These are phyloP conservation scores for Spergularia marina DNA, from an alignment of 148 eudicot species.

Conservation along the genomic window DNA sequence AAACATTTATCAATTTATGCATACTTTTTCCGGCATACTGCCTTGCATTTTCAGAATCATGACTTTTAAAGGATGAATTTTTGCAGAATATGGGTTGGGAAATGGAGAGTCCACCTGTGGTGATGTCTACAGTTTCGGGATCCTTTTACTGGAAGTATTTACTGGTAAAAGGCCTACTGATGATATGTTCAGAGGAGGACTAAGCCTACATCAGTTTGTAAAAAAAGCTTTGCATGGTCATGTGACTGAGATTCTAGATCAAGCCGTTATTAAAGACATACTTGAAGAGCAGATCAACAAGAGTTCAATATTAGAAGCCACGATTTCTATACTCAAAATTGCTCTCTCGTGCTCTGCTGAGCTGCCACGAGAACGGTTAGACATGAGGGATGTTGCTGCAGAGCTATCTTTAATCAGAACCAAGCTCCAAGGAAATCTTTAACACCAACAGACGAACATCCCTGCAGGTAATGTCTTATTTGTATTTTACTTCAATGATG, in stretches of 20 bases:
- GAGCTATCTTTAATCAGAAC: slow-evolving; percentile 13
- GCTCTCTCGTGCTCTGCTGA: slow-evolving; percentile 16
- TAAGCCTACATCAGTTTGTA: slow-evolving; percentile 17
- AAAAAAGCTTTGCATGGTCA: slow-evolving; percentile 10
- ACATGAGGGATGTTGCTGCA: slow-evolving; percentile 5
- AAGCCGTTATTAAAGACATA: slow-evolving; percentile 4
- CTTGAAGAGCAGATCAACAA: neutral
- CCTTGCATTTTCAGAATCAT: neutral
- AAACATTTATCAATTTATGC: neutral
- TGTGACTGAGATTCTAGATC: slow-evolving; percentile 21
- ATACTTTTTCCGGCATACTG: neutral
- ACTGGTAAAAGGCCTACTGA: slow-evolving; percentile 29
- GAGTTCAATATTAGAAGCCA: neutral
- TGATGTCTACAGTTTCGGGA: slow-evolving; percentile 32
- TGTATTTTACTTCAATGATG: too few species aligned
- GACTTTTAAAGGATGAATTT: too few species aligned
- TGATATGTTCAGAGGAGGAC: slow-evolving; percentile 18
- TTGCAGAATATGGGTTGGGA: slow-evolving; percentile 29
- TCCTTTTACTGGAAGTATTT: slow-evolving; percentile 24
- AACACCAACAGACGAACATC: neutral
- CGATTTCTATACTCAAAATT: slow-evolving; percentile 5
- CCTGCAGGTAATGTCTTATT: neutral
- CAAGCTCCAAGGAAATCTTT: slow-evolving; percentile 4
- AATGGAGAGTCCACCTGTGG: slow-evolving; percentile 24
- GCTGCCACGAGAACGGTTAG: slow-evolving; percentile 2